Conservation (phyloP, 129 eudicot genomes). For the Saussurea involucrata region DNA sequence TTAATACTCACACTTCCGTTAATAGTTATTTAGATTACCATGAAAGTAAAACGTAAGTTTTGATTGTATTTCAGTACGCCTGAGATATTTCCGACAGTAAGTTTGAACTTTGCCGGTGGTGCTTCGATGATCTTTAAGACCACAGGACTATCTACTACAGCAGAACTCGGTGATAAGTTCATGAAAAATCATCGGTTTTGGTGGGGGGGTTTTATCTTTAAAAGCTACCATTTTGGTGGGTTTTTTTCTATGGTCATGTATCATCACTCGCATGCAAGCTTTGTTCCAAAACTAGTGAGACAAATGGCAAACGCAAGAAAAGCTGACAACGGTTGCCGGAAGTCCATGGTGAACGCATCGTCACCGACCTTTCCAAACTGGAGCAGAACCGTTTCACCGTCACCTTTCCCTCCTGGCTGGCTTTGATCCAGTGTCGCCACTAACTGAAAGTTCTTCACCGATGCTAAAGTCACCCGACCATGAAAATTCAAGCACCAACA, state of each 20-base stretch:
- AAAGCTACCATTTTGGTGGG: no score
- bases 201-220: not conserved
- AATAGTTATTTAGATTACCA: not conserved
- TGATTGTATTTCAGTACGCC: conserved; percentile 48
- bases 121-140: conserved; percentile 82
- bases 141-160: conserved; percentile 86
- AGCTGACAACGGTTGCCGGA: conserved; percentile 72
- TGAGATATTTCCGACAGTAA: conserved; percentile 68
- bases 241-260: not conserved
- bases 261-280: conserved; percentile 74
- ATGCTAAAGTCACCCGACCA: conserved; percentile 87
- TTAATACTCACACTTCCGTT: not conserved
- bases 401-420: conserved; percentile 71
- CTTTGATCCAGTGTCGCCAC: conserved; percentile 72
- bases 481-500: conserved; percentile 95
- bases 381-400: conserved; percentile 77
- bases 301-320: conserved; percentile 91
- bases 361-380: conserved; percentile 90
- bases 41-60: not conserved
- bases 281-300: conserved; percentile 82
- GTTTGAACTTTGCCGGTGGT: conserved; percentile 86
- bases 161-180: conserved; percentile 73
- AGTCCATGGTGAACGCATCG: conserved; percentile 82
- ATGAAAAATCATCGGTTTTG: not conserved
- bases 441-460: conserved; percentile 85